Base-by-base conservation (phyloP, 2,329 filamentous ascomycete genomes). In the Phialocephala sp. region DNA sequence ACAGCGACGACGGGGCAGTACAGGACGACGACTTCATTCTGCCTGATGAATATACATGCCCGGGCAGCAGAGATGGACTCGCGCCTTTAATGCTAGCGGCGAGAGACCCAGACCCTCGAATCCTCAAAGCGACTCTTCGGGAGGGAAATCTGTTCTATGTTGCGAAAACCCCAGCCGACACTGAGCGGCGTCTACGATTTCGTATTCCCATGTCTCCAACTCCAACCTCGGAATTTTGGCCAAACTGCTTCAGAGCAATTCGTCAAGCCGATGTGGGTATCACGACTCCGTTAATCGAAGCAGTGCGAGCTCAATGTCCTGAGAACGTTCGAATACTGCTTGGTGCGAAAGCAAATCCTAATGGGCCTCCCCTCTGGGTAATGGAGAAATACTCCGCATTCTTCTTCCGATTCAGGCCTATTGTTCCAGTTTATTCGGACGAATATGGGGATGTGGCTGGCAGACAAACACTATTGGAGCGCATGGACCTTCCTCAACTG, bases 361-460 rank as follows among this genome's bases (percentile, higher is more conserved):
- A 70, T 57, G 67, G 68, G 1, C 20, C 66, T 22, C 64, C 65
- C 18, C 54, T 55, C 11, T n/a, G 47, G 11, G 24, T 68, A 6
- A 60, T 68, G 56, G 64, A 70, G 14, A 45, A 68, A 11, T 68
- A 69, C 27, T 63, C 66, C 9, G 68, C 65, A 15, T 39, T 67
- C 14, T 70, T 71, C 59, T 39, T 71, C 43, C 63, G 68, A 12
- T 71, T 71, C 37, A 60, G 69, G 45, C 66, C 65, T 5, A 59
- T 41, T 39, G 45, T 69, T 5, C 58, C 63, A 50, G 8, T 24
- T 20, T 50, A 0, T 15, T 37, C 20, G 35, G 32, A 50, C 18
- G 57, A 57, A 2, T 45, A 60, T 35, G 37, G 32, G 8, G 66
- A 72, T 55, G 41, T 64, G 18, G 63, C 68, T 15, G 60, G 52